Base-by-base conservation (phyloP, 2,329 filamentous ascomycete genomes). In the Venturia nashicola region DNA sequence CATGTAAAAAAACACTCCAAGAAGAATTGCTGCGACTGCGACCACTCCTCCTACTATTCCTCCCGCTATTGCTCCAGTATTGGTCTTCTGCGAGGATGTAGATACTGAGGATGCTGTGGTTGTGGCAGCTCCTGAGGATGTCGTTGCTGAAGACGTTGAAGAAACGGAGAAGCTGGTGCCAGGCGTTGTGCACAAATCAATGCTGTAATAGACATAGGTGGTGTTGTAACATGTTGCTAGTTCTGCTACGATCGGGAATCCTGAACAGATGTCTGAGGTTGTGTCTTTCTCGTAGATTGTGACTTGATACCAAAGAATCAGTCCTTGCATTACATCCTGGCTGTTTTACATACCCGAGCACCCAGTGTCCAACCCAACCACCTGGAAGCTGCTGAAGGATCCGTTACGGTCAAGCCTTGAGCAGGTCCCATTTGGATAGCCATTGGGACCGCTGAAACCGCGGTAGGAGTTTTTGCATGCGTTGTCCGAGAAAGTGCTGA, bases 181-280 rank as follows among this genome's bases (percentile, higher is more conserved):
- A 36, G 51, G 51, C 14, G 51, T 14, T 36, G 27, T 44, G 55
- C 70, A 72, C 2, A 67, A 65, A 40, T 72, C 70, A 27, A 72
- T 69, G 42, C 70, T 71, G 62, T 70, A 72, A 43, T 71, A 71
- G 8, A 65, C 62, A 70, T 70, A 72, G 6, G 69, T 68, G 2
- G 69, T 65, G 54, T 70, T 70, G 62, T 72, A 72, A 64, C 71
- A 72, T 11, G 62, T 67, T 5, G 67, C 68, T 12, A 70, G 59
- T 9, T 68, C 66, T 8, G 67, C 70, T 2, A 70, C 65, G 12
- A 68, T 67, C 18, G 68, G 66, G 12, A 7, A 1, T 42, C 64
- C 36, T 6, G 61, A 36, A 27, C 51, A 54, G 12, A 20, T 27
- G 42, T 6, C 66, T 64, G 7, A 65, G 61, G 4, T 65, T 62